Evolutionary conservation across 148 eudicot species (phyloP).

Genomic region (Linanthus parryae): DNA sequence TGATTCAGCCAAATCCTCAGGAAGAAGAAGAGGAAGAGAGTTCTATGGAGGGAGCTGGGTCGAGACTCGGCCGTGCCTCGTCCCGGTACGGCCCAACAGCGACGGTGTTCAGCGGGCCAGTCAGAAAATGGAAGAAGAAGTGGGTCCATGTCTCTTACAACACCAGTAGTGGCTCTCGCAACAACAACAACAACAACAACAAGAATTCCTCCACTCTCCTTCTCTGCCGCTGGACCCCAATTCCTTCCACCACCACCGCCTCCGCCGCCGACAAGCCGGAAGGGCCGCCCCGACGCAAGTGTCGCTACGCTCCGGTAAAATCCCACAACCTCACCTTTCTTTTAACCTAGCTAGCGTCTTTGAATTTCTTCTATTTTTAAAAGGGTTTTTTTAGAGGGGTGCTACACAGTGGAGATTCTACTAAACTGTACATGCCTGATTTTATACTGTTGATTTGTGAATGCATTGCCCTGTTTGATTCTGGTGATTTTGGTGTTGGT

Average conservation of each 20-base stretch:
- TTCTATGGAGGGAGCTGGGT: conserved; percentile 67
- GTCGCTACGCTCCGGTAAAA: conserved; percentile 69
- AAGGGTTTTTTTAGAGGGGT: no score
- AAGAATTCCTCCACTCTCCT: conserved; percentile 54
- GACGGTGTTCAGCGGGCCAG: conserved; percentile 65
- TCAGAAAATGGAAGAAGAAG: conserved; percentile 76
- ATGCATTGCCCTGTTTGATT: no score
- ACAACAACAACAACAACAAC: conserved; percentile 21
- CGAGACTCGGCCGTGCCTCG: conserved; percentile 69
- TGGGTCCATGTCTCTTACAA: conserved; percentile 45
- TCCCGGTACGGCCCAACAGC: conserved; percentile 63
- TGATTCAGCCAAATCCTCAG: no score
- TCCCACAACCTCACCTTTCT: not conserved
- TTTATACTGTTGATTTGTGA: no score
- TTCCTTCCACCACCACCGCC: conserved; percentile 10
- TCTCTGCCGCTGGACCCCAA: conserved; percentile 65
- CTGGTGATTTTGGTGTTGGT: no score
- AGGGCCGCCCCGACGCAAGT: conserved; percentile 48
- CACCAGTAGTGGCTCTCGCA: conserved; percentile 16
- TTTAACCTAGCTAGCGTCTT: not conserved
- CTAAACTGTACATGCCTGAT: no score
- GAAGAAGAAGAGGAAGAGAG: not conserved
- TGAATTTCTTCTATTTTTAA: not conserved
- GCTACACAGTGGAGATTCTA: no score
- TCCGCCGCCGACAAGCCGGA: conserved; percentile 12